Conservation (phyloP, 768 basidiomycete genomes). For the Serendipita indica region DNA sequence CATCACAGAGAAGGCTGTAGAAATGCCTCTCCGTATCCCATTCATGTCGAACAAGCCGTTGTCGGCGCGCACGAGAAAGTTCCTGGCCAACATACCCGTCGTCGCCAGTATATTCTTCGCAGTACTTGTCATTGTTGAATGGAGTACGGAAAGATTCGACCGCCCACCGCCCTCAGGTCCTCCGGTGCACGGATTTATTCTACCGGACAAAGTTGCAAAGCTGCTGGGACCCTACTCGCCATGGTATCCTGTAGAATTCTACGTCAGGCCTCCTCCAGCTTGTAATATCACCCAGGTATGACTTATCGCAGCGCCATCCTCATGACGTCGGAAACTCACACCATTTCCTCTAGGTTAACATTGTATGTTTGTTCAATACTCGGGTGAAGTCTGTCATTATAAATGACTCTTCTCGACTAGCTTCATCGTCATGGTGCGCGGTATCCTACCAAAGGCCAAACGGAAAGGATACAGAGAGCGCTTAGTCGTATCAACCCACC, state of each 20-base stretch:
- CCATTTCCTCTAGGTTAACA: conserved; percentile 36
- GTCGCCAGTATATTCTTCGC: conserved; percentile 1
- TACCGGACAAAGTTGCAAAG: not conserved
- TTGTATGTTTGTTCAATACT: conserved; percentile 28
- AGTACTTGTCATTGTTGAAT: not conserved
- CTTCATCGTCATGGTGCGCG: conserved; percentile 71
- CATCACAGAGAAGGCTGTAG: too few relatives aligned
- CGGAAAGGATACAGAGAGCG: conserved; percentile 30
- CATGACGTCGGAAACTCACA: not conserved
- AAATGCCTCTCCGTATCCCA: too few relatives aligned
- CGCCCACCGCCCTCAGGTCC: not conserved
- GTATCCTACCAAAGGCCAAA: conserved; percentile 45
- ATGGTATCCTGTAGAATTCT: conserved; percentile 34
- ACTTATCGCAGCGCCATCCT: not conserved
- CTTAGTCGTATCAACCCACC: conserved; percentile 41
- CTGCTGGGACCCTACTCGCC: conserved; percentile 33
- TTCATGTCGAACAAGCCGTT: not conserved
- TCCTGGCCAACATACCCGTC: not conserved
- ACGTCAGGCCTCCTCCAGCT: conserved; percentile 30
- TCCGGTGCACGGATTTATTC: not conserved
- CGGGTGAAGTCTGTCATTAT: not conserved
- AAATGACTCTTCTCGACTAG: conserved; percentile 24
- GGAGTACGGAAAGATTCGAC: not conserved
- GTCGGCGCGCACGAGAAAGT: not conserved
- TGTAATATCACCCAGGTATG: conserved; percentile 46